phyloP scores from a whole-genome alignment of 495 filamentous ascomycete species.

The Arthonia radiata region DNA sequence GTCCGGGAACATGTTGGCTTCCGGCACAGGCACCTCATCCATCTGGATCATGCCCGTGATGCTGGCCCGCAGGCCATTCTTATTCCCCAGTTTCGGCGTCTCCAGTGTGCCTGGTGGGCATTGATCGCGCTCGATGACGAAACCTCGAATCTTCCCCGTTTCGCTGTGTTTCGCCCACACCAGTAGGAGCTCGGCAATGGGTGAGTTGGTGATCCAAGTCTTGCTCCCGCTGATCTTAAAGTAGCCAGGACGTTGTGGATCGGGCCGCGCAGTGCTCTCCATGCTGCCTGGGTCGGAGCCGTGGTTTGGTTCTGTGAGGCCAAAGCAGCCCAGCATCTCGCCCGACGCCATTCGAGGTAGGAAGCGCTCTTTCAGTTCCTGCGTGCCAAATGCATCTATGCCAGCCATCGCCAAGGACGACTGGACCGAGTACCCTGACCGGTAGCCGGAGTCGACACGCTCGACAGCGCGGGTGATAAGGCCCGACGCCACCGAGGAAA shows the following conservation, averaged over 20 bases:
- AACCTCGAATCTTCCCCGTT: constrained; percentile 88
- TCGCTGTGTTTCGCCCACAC: constrained; percentile 86
- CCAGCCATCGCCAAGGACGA: constrained; percentile 86
- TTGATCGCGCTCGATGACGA: constrained; percentile 56
- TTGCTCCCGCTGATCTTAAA: constrained; percentile 65
- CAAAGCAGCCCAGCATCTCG: constrained; percentile 72
- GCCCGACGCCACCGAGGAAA: constrained; percentile 70
- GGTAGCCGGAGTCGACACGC: constrained; percentile 84
- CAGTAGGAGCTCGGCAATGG: constrained; percentile 71
- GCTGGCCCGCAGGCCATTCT: constrained; percentile 76
- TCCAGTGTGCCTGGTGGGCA: constrained; percentile 74
- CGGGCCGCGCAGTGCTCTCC: constrained; percentile 69
- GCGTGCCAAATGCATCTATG: constrained; percentile 80
- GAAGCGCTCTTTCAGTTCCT: constrained; percentile 74
- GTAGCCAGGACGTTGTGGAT: constrained; percentile 70
- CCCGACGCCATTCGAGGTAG: constrained; percentile 70
- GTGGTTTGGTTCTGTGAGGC: constrained; percentile 91
- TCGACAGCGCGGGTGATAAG: constrained; percentile 92
- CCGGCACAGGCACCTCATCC: constrained; percentile 66
- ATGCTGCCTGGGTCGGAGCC: constrained; percentile 90
- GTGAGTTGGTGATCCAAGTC: constrained; percentile 98
- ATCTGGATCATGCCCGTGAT: constrained; percentile 97
- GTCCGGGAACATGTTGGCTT: constrained; percentile 82
- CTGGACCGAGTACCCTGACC: constrained; percentile 90
- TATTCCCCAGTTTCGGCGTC: constrained; percentile 84